Base-by-base conservation (phyloP, 257 asterid species). In the Leptodermis oblonga region DNA sequence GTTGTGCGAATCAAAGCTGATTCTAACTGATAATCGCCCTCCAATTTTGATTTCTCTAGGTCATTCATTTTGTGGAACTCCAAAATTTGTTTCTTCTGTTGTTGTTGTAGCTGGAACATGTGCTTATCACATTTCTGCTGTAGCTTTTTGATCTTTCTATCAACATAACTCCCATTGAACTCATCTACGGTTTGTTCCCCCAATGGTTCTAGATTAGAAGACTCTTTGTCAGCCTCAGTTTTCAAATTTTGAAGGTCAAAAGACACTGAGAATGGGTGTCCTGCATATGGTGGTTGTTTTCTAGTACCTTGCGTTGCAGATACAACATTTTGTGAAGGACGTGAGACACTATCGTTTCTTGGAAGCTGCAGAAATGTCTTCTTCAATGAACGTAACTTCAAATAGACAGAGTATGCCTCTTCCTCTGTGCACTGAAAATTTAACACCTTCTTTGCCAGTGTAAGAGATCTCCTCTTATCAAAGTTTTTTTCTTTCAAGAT, bases 21-120 rank as follows among this genome's bases (percentile, higher is more conserved):
- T 67, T 88, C 82, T 73, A 89, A 34, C 48, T 70, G 49, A 71
- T 78, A 66, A 20, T 86, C 83, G 5, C 2, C 66, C 77, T 79
- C 82, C 74, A 83, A 37, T 65, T 64, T 58, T 14, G 34, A 70
- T 67, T 52, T 80, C 76, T 80, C 77, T 68, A 68, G 81, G 46
- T 84, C 84, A 86, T 91, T 81, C 15, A 17, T 59, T 67, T 59
- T 75, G 48, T 56, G 66, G 36, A 92, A 81, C 75, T 77, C 82
- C 77, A 73, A 68, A 23, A 69, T 68, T 73, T 89, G 82, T 55
- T 66, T 65, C 72, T 77, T 30, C 20, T 88, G 91, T 71, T 84
- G 76, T 62, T 58, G 72, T 8, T 36, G 31, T 43, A 87, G 84
- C 67, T 74, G 84, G 56, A 68, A 73, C 85, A 78, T 73, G 51